Evolutionary conservation across 495 filamentous ascomycete genomes (phyloP), one percentile per base, ranked within the genome.

Genomic region (Neurospora sublineolata): DNA sequence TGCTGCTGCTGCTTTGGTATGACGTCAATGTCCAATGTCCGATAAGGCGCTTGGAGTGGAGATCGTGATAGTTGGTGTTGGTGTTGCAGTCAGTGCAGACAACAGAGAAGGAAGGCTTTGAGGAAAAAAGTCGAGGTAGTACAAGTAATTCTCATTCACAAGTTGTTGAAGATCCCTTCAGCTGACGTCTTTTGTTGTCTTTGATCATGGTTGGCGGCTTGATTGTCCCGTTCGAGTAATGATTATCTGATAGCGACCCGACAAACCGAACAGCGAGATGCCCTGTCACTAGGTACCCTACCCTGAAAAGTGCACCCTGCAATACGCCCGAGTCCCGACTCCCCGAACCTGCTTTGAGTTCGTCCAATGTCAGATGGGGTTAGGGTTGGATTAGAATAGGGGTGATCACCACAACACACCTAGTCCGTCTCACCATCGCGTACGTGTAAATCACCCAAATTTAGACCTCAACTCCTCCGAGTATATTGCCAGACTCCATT

Each of bases 11-110:
- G 27, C 36, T 68, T 33, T 36, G 52, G 4, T 52, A 69, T 72
- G 71, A 72, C 71, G 71, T 72, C 71, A 72, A 72, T 39, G 14
- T 14, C 52, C 52, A 33, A 64, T 9, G 1, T 18, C 27, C 27
- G 52, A 64, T 18, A 33, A 60, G 14, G 27, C 27, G 52, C 52
- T 33, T 60, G 52, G 52, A 16, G 44, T 52, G 44, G 44, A 52
- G 27, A 52, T 52, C 44, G 44, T 20, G 44, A 27, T 52, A 1
- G 44, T 23, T 52, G 52, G 3, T 18, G 52, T 30, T 60, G 52
- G 52, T 60, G 27, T 60, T 60, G 52, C 18, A 18, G 41, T n/a
- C 16, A 18, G 16, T 18, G 40, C 2, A 8, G 23, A 12, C 27
- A 33, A 16, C 52, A 60, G 4, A 18, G 27, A 3, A 33, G 1